Evolutionary conservation across 768 basidiomycete genomes (phyloP).

Genomic region (Pulveroboletus sp.): DNA sequence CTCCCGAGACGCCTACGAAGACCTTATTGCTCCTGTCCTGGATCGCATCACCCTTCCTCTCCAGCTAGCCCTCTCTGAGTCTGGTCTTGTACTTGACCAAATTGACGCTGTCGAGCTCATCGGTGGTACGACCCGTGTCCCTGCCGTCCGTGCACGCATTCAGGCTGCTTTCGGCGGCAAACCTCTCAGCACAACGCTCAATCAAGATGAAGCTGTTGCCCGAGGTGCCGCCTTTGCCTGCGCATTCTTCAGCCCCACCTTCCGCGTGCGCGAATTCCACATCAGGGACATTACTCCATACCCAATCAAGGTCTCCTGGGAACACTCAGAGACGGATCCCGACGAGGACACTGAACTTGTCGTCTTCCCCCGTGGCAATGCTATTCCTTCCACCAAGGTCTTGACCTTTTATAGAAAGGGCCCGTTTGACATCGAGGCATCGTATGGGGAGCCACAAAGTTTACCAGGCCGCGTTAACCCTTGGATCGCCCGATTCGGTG

Average conservation of each 20-base stretch:
- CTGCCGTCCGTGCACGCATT: slow-evolving; percentile 86
- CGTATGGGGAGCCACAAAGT: slow-evolving; percentile 64
- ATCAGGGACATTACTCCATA: slow-evolving; percentile 82
- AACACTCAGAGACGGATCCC: slow-evolving; percentile 61
- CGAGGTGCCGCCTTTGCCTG: slow-evolving; percentile 97
- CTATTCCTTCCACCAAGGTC: slow-evolving; percentile 89
- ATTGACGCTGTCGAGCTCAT: slow-evolving; percentile 90
- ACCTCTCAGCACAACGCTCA: slow-evolving; percentile 84
- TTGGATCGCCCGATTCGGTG: slow-evolving; percentile 76
- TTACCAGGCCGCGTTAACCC: slow-evolving; percentile 83
- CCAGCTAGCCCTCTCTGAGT: slow-evolving; percentile 71
- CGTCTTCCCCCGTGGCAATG: slow-evolving; percentile 84
- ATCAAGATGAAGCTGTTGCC: slow-evolving; percentile 96
- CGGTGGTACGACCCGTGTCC: slow-evolving; percentile 90
- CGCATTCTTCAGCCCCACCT: slow-evolving; percentile 94
- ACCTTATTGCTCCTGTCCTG: slow-evolving; percentile 69
- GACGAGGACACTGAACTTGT: slow-evolving; percentile 89
- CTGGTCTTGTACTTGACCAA: slow-evolving; percentile 76
- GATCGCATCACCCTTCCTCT: slow-evolving; percentile 74
- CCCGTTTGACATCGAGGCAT: slow-evolving; percentile 82
- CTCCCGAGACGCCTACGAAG: slow-evolving; percentile 77
- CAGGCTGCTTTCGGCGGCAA: slow-evolving; percentile 79
- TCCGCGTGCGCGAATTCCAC: slow-evolving; percentile 95
- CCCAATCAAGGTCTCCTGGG: slow-evolving; percentile 91
- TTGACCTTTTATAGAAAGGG: slow-evolving; percentile 91